These are phyloP conservation scores for Handroanthus guayacan DNA, from an alignment of 257 asterid genomes.

Conservation along the genomic window DNA sequence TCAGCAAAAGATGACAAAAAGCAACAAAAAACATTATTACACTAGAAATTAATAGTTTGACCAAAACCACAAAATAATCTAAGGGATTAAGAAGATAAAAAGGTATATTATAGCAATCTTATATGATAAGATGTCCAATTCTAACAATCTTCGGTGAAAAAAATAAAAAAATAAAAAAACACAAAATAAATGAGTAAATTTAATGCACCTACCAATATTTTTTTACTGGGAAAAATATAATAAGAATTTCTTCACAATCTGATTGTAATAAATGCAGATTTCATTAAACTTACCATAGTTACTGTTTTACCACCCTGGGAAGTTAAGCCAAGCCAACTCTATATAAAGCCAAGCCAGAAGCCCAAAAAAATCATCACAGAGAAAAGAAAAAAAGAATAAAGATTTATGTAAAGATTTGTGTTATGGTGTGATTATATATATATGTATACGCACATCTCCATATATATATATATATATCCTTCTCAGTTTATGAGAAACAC, in stretches of 20 bases:
- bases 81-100: no score
- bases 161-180: conserved; percentile 19
- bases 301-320: neutral
- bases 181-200: conserved; percentile 36
- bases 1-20: neutral
- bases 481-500: conserved; percentile 30
- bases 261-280: conserved; percentile 44
- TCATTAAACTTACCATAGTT: conserved; percentile 37
- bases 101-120: neutral
- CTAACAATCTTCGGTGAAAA: conserved; percentile 31
- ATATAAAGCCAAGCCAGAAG: conserved; percentile 45
- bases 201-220: conserved; percentile 39
- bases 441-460: no score
- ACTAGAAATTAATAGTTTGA: no score
- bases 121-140: conserved; percentile 11
- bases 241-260: conserved; percentile 30
- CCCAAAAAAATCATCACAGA: conserved; percentile 8
- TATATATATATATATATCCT: neutral
- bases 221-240: conserved; percentile 40
- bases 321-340: conserved; percentile 47
- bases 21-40: neutral
- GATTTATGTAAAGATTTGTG: neutral
- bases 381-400: neutral
- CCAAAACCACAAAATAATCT: no score
- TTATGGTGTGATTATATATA: conserved; percentile 17